phyloP scores from a whole-genome alignment of 192 early-diverging fungal genomes.

The Backusella luteola region DNA sequence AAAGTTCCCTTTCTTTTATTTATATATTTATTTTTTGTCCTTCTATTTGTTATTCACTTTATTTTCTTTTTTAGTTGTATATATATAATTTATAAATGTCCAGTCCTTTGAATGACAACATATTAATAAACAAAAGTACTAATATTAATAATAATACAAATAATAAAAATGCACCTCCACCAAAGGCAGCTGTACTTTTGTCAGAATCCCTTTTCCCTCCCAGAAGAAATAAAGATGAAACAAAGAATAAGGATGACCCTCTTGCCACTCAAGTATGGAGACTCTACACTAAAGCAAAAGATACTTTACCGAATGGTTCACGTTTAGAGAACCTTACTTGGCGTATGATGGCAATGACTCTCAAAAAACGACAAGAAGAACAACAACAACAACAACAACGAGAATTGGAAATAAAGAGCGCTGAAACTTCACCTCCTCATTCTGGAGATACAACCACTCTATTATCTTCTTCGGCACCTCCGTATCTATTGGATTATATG shows the following conservation, averaged over 20 bases:
- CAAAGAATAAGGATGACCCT: conserved; percentile 49
- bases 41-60: neutral
- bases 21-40: neutral
- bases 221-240: conserved; percentile 24
- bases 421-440: conserved; percentile 15
- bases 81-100: neutral
- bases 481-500: conserved; percentile 23
- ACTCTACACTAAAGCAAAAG: conserved; percentile 81
- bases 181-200: conserved; percentile 30
- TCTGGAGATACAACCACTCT: conserved; percentile 31
- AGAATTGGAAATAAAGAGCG: neutral
- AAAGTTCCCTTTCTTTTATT: neutral
- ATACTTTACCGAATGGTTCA: conserved; percentile 71
- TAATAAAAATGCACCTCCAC: conserved; percentile 13
- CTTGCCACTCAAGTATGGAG: conserved; percentile 67
- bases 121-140: neutral
- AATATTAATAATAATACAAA: neutral
- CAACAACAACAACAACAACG: neutral
- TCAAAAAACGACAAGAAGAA: conserved; percentile 33
- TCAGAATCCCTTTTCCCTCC: conserved; percentile 41
- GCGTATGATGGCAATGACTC: conserved; percentile 77
- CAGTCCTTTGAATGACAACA: neutral
- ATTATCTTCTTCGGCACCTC: conserved; percentile 41
- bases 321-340: conserved; percentile 84
- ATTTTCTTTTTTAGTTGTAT: neutral